Evolutionary conservation across 1,139 yeast species (phyloP).

Genomic region (Debaryomycetaceae sp.): DNA sequence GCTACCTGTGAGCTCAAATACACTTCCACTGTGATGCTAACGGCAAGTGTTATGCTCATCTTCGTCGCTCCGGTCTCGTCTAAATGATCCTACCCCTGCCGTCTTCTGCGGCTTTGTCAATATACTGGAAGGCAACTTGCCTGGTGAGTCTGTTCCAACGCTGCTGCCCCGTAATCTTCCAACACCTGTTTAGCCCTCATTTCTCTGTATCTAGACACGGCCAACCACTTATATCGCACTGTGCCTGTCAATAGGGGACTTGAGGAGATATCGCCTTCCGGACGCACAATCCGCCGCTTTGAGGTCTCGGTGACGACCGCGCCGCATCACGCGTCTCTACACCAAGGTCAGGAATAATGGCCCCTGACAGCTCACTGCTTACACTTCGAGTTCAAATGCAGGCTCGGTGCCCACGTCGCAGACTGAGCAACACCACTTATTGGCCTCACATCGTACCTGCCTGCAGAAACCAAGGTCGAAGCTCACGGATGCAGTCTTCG

Average conservation of each 20-base stretch:
- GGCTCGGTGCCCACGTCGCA: too few species aligned
- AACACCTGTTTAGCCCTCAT: not conserved
- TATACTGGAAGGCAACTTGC: slow-evolving; percentile 13
- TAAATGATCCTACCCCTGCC: slow-evolving; percentile 1
- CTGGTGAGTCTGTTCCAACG: slow-evolving; percentile 9
- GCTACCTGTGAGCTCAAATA: slow-evolving; percentile 5
- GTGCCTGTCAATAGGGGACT: slow-evolving; percentile 16
- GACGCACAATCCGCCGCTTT: slow-evolving; percentile 9
- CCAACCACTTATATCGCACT: slow-evolving; percentile 9
- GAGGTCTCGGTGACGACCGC: slow-evolving; percentile 4
- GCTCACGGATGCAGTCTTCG: too few species aligned
- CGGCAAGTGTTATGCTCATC: slow-evolving; percentile 15
- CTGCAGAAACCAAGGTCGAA: too few species aligned
- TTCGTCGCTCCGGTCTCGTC: slow-evolving; percentile 9
- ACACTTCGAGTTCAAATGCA: not conserved
- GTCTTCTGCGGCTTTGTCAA: slow-evolving; percentile 5
- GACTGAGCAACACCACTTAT: too few species aligned
- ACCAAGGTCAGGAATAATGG: not conserved
- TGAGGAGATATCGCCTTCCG: slow-evolving; percentile 11
- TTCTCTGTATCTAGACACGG: not conserved
- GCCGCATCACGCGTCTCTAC: not conserved
- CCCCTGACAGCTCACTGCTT: too few species aligned
- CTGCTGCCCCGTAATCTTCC: not conserved
- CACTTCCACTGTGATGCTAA: slow-evolving; percentile 4
- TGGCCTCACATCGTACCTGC: too few species aligned